Evolutionary conservation across 1,139 yeast genomes (phyloP).

Genomic region (Yamadazyma siamensis): DNA sequence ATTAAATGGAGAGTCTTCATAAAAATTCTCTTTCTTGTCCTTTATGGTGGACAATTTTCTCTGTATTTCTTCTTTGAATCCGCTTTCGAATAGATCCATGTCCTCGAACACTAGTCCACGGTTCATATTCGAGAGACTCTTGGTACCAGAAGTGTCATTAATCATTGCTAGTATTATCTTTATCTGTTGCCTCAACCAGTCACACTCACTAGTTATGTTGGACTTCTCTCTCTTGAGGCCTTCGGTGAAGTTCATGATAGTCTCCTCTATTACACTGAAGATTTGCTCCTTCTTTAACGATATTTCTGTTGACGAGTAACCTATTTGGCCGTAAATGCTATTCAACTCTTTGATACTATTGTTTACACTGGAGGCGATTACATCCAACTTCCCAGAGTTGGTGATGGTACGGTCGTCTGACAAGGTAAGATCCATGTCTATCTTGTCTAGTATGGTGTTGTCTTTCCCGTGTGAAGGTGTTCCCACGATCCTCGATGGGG

Average conservation of each 20-base stretch:
- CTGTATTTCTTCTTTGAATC: constrained; percentile 29
- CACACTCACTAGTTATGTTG: constrained; percentile 43
- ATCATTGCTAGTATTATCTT: constrained; percentile 39
- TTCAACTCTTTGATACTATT: constrained; percentile 33
- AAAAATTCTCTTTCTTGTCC: constrained; percentile 20
- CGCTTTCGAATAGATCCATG: constrained; percentile 24
- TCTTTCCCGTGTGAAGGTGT: constrained; percentile 5
- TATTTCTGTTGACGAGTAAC: constrained; percentile 35
- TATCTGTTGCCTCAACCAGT: constrained; percentile 47
- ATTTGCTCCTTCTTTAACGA: constrained; percentile 35
- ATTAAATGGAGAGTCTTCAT: constrained; percentile 29
- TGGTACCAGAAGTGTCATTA: constrained; percentile 33
- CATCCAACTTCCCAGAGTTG: constrained; percentile 18
- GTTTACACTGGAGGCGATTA: constrained; percentile 28
- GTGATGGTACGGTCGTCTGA: neutral
- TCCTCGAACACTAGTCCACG: constrained; percentile 35
- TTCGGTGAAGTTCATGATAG: constrained; percentile 32
- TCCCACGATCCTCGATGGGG: constrained; percentile 9
- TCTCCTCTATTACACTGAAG: constrained; percentile 37
- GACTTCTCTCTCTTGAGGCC: constrained; percentile 35
- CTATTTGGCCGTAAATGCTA: constrained; percentile 34
- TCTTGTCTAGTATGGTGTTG: constrained; percentile 4
- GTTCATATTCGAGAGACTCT: constrained; percentile 20
- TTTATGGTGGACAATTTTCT: constrained; percentile 18
- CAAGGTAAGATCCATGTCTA: constrained; percentile 6